These are phyloP conservation scores for Ceratobasidium sp. DNA, from an alignment of 1,284 basidiomycete species.

Conservation along the genomic window DNA sequence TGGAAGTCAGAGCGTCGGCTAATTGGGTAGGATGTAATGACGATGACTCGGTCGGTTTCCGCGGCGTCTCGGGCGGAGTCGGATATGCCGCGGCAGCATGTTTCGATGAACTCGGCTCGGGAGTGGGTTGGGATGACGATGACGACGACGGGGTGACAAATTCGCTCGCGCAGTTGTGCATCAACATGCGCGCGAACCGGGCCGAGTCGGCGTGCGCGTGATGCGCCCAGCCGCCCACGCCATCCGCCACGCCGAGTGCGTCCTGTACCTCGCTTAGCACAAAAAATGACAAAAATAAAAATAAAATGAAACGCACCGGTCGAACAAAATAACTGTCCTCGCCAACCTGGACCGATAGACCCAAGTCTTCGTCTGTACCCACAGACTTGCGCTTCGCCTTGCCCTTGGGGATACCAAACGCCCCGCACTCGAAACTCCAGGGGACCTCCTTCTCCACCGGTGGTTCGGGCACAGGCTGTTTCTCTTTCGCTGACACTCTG, in stretches of 20 bases:
- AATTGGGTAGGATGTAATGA: slow-evolving; percentile 18
- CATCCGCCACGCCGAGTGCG: slow-evolving; percentile 87
- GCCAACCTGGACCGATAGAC: slow-evolving; percentile 73
- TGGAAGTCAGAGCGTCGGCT: slow-evolving; percentile 23
- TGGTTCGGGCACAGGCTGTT: not conserved
- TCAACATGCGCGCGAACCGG: slow-evolving; percentile 82
- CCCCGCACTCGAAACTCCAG: slow-evolving; percentile 31
- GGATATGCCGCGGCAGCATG: slow-evolving; percentile 18
- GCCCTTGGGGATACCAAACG: slow-evolving; percentile 27
- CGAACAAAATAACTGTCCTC: slow-evolving; percentile 88
- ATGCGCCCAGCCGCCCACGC: slow-evolving; percentile 86
- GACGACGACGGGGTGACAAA: slow-evolving; percentile 45
- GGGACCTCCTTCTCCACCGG: slow-evolving; percentile 6
- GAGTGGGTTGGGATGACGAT: not conserved
- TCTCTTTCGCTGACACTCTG: not conserved
- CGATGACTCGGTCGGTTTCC: slow-evolving; percentile 13
- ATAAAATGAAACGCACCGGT: slow-evolving; percentile 45
- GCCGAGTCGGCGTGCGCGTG: slow-evolving; percentile 61
- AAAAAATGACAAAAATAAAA: not conserved
- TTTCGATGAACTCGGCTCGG: slow-evolving; percentile 12
- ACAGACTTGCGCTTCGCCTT: not conserved
- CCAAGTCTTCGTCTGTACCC: not conserved
- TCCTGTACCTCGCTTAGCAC: slow-evolving; percentile 55
- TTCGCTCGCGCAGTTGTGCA: slow-evolving; percentile 80
- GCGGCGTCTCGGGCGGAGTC: slow-evolving; percentile 2